Conservation (phyloP, 2,329 filamentous ascomycete species). For the Aspergillus vadensis region DNA sequence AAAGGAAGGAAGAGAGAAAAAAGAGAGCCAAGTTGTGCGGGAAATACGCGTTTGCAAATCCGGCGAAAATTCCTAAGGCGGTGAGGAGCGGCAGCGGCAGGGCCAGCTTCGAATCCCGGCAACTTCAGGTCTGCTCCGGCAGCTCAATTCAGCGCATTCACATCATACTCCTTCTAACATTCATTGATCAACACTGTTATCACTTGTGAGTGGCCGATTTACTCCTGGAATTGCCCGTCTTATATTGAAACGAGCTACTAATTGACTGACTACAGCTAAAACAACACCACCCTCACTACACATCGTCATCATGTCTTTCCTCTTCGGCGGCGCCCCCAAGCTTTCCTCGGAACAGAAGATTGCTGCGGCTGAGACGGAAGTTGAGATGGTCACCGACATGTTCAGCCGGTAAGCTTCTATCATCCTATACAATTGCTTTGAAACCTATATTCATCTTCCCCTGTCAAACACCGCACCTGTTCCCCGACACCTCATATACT, state of each 20-base stretch:
- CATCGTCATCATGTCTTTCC: slow-evolving; percentile 65
- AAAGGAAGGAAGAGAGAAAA: slow-evolving; percentile 17
- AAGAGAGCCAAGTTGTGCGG: slow-evolving; percentile 16
- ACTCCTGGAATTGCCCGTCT: neutral
- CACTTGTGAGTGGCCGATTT: neutral
- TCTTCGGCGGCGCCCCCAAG: slow-evolving; percentile 73
- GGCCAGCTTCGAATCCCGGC: slow-evolving; percentile 10
- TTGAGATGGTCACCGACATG: slow-evolving; percentile 97
- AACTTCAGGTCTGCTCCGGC: slow-evolving; percentile 19
- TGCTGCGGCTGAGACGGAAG: slow-evolving; percentile 91
- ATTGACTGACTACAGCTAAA: neutral
- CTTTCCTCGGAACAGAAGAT: slow-evolving; percentile 97
- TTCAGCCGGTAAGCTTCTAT: slow-evolving; percentile 76
- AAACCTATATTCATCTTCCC: neutral
- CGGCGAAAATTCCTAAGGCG: slow-evolving; percentile 22
- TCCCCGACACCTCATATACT: neutral
- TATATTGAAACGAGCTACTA: neutral
- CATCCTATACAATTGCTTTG: too few species aligned
- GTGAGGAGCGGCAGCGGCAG: slow-evolving; percentile 10
- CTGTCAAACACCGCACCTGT: neutral
- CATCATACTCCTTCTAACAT: neutral
- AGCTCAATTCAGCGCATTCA: slow-evolving; percentile 2
- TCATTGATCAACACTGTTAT: neutral
- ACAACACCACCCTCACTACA: neutral
- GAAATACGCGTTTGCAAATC: slow-evolving; percentile 10